A percentile compares a stretch with the other conserved stretches of the same genome.
Conservation (phyloP, 2,329 filamentous ascomycete genomes). For the Trichoderma sp. region DNA sequence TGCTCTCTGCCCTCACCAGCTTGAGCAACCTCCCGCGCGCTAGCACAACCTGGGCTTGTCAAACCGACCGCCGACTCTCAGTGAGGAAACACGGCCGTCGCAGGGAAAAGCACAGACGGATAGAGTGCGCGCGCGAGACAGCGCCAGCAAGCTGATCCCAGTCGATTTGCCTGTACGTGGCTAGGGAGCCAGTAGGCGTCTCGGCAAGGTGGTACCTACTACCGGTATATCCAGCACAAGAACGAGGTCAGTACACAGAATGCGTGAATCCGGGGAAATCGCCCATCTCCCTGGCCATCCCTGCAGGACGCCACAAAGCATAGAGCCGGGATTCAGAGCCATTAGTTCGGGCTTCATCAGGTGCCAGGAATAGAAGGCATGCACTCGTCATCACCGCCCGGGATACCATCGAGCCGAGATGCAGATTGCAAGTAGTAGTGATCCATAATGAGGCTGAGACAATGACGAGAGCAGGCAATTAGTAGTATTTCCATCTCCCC, state of each 20-base stretch:
- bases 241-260: neutral
- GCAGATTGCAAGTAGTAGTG: neutral
- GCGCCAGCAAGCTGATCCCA: slow-evolving; percentile 4
- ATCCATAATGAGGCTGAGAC: neutral
- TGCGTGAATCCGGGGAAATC: slow-evolving; percentile 13
- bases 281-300: neutral
- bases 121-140: neutral
- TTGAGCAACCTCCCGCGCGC: slow-evolving; percentile 17
- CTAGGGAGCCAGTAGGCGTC: neutral
- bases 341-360: slow-evolving; percentile 4
- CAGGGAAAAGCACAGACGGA: neutral
- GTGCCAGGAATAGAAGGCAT: neutral
- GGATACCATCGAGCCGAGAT: neutral
- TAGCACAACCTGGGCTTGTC: neutral
- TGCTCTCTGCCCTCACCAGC: neutral
- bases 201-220: neutral
- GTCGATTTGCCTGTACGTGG: neutral
- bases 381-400: neutral
- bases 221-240: neutral
- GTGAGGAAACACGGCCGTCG: neutral
- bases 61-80: neutral
- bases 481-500: neutral
- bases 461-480: neutral
- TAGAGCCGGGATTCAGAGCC: neutral
- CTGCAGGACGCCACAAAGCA: neutral